Evolutionary conservation across 2,329 filamentous ascomycete genomes (phyloP).

Genomic region (Ophiostoma sp.): DNA sequence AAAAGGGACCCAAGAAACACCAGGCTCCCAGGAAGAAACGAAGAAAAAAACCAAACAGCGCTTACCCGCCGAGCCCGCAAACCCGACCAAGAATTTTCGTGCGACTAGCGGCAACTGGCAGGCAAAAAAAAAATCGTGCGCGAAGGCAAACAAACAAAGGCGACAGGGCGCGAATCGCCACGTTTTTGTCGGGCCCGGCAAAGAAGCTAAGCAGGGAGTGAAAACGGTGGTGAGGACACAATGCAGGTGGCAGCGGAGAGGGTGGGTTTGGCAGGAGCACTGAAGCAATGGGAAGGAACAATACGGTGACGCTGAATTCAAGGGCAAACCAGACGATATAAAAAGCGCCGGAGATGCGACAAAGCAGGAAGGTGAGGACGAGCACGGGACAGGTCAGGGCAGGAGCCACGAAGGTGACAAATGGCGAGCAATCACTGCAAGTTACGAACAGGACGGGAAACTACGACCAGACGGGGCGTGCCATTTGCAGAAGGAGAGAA

Average conservation of each 20-base stretch:
- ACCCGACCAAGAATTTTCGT: conserved; percentile 19
- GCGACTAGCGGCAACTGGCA: conserved; percentile 21
- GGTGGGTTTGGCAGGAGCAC: background rate
- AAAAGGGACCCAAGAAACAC: background rate
- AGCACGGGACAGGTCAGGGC: background rate
- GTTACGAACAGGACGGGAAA: too few relatives aligned
- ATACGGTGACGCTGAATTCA: background rate
- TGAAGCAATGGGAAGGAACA: background rate
- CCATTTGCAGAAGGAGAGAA: background rate
- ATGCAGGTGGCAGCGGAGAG: background rate
- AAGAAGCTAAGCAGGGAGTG: conserved; percentile 15
- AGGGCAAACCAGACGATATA: conserved; percentile 6
- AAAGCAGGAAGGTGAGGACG: background rate
- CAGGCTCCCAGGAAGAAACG: background rate
- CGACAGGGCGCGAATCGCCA: background rate
- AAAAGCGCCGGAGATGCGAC: background rate
- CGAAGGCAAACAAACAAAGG: conserved; percentile 22
- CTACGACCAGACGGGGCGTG: background rate
- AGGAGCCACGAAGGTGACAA: background rate
- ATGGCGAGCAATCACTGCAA: too few relatives aligned
- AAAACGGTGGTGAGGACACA: conserved; percentile 11
- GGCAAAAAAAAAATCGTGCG: conserved; percentile 10
- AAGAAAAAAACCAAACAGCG: conserved; percentile 8
- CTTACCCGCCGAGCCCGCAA: conserved; percentile 15
- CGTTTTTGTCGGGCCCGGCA: conserved; percentile 18